phyloP scores from a whole-genome alignment of 2,329 filamentous ascomycete genomes.

The Scytalidium sp. region DNA sequence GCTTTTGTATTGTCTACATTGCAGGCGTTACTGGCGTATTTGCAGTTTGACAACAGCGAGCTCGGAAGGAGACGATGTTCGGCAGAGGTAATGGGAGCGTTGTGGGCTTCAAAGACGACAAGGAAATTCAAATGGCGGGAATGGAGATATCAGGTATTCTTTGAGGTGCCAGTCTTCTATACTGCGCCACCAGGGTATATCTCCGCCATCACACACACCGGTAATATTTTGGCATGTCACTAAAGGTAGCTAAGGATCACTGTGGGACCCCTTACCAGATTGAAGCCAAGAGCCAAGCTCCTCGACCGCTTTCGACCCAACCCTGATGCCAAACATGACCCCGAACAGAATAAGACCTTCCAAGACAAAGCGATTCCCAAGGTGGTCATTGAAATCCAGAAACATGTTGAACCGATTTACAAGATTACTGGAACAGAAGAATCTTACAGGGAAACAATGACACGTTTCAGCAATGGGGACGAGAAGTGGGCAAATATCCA shows the following conservation, averaged over 20 bases:
- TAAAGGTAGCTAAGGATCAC: neutral
- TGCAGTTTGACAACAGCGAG: conserved; percentile 1
- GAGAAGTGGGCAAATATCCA: conserved; percentile 10
- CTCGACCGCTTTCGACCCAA: neutral
- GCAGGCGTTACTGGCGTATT: neutral
- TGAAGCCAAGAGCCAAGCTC: neutral
- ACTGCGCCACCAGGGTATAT: neutral
- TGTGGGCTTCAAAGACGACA: neutral
- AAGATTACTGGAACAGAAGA: neutral
- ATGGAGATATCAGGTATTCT: neutral
- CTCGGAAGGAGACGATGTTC: neutral
- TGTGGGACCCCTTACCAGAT: neutral
- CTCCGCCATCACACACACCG: neutral
- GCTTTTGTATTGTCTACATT: neutral
- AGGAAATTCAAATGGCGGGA: conserved; percentile 1
- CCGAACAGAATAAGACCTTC: neutral
- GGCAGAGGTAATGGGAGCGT: neutral
- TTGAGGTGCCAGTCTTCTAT: neutral
- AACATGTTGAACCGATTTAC: neutral
- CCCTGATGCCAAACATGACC: neutral
- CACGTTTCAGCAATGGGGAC: neutral
- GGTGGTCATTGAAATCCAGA: neutral
- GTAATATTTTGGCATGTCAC: neutral
- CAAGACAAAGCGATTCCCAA: neutral
- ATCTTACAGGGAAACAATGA: neutral